phyloP scores from a whole-genome alignment of 2,329 filamentous ascomycete species.

The Aureobasidium sp. region DNA sequence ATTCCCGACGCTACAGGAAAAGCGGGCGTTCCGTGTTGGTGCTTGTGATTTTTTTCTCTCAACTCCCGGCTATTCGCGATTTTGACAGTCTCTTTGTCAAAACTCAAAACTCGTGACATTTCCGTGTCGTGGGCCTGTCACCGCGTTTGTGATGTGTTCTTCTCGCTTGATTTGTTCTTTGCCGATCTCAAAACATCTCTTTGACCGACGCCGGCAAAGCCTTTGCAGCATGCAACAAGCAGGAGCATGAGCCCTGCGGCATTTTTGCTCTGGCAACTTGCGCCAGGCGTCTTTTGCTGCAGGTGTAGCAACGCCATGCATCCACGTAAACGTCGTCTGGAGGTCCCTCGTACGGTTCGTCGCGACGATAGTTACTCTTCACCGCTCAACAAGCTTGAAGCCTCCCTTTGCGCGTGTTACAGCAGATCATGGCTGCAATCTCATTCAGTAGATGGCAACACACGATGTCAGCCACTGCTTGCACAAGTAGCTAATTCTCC shows the following conservation, averaged over 20 bases:
- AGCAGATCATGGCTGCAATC: neutral
- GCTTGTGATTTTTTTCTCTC: neutral
- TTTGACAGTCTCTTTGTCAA: neutral
- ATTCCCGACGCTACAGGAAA: conserved; percentile 1
- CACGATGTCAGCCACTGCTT: neutral
- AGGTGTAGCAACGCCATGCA: conserved; percentile 8
- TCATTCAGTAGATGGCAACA: neutral
- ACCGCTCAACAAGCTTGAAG: neutral
- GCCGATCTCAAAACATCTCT: neutral
- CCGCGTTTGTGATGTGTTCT: neutral
- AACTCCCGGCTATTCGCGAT: neutral
- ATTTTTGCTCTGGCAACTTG: conserved; percentile 8
- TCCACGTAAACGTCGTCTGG: neutral
- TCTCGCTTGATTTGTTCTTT: neutral
- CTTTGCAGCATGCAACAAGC: neutral
- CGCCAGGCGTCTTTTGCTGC: neutral
- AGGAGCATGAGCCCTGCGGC: conserved; percentile 1
- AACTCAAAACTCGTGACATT: neutral
- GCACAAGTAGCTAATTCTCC: neutral
- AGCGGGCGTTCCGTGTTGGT: neutral
- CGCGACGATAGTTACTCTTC: neutral
- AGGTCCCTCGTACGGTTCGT: neutral
- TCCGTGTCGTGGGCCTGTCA: neutral
- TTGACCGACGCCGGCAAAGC: neutral
- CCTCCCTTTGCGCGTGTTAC: neutral